These are phyloP conservation scores for Botrytis byssoidea DNA, from an alignment of 2,329 filamentous ascomycete species.

Conservation along the genomic window DNA sequence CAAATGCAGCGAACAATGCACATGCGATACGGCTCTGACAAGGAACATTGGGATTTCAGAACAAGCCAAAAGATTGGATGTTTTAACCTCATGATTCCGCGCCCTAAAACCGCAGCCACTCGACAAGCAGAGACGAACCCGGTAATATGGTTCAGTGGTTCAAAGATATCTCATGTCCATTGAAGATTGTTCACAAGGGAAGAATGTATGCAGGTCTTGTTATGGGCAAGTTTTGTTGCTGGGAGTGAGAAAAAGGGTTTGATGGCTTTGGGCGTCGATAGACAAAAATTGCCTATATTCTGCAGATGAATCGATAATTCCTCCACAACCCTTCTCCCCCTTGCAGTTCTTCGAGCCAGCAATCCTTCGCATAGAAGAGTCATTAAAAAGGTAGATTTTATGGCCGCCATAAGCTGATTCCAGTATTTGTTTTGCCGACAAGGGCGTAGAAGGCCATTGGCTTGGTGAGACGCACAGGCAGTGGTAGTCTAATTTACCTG, in stretches of 20 bases:
- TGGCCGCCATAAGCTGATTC: background rate
- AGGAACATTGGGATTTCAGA: background rate
- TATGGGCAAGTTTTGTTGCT: background rate
- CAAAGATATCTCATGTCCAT: background rate
- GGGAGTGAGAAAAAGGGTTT: background rate
- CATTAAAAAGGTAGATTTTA: background rate
- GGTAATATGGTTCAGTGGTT: constrained; percentile 2
- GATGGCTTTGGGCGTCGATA: background rate
- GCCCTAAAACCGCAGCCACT: constrained; percentile 10
- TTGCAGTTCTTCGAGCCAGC: background rate
- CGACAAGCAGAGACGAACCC: constrained; percentile 6
- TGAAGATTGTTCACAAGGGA: constrained; percentile 1
- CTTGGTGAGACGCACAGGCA: background rate
- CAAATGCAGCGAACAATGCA: constrained; percentile 16
- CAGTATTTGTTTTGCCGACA: too few species aligned
- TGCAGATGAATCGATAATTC: background rate
- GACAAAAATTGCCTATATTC: background rate
- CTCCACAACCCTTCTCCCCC: background rate
- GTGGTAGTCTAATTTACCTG: background rate
- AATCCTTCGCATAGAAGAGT: background rate
- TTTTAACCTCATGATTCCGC: background rate
- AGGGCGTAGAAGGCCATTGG: background rate
- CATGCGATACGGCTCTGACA: background rate
- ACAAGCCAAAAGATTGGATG: constrained; percentile 3
- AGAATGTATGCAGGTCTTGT: background rate